phyloP scores from a whole-genome alignment of 2,329 filamentous ascomycete species.

The Didymella arachidicola region DNA sequence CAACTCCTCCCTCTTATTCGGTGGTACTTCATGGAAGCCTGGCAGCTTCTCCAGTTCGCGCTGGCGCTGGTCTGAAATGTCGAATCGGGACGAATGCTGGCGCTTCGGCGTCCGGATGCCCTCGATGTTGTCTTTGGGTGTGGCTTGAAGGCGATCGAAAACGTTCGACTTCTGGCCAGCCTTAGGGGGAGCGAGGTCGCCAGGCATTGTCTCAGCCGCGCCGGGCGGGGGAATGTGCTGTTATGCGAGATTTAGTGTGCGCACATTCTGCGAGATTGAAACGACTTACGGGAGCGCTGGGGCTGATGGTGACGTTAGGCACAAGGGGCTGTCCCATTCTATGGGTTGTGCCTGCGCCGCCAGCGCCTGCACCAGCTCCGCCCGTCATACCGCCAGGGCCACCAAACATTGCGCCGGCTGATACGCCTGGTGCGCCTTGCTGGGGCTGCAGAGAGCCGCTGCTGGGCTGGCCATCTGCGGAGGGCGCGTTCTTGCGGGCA shows the following conservation, averaged over 20 bases:
- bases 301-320: slow-evolving; percentile 92
- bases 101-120: slow-evolving; percentile 93
- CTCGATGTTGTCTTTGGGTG: slow-evolving; percentile 95
- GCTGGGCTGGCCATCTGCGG: slow-evolving; percentile 42
- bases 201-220: slow-evolving; percentile 95
- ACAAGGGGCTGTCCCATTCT: slow-evolving; percentile 70
- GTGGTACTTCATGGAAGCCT: slow-evolving; percentile 96
- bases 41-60: slow-evolving; percentile 96
- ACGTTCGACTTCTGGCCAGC: slow-evolving; percentile 87
- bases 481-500: slow-evolving; percentile 76
- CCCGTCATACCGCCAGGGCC: slow-evolving; percentile 39
- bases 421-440: slow-evolving; percentile 41
- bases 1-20: slow-evolving; percentile 90
- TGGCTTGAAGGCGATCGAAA: slow-evolving; percentile 88
- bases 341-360: slow-evolving; percentile 63
- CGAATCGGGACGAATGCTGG: slow-evolving; percentile 96
- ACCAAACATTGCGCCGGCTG: slow-evolving; percentile 45
- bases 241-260: slow-evolving; percentile 16
- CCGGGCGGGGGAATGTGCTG: slow-evolving; percentile 93
- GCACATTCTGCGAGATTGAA: neutral
- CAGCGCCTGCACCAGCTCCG: slow-evolving; percentile 56
- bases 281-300: slow-evolving; percentile 73
- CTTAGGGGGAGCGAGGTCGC: slow-evolving; percentile 93
- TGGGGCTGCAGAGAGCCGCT: slow-evolving; percentile 43
- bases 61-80: slow-evolving; percentile 88